phyloP scores from a whole-genome alignment of 2,329 filamentous ascomycete genomes.

The Thermomyces lanuginosus region DNA sequence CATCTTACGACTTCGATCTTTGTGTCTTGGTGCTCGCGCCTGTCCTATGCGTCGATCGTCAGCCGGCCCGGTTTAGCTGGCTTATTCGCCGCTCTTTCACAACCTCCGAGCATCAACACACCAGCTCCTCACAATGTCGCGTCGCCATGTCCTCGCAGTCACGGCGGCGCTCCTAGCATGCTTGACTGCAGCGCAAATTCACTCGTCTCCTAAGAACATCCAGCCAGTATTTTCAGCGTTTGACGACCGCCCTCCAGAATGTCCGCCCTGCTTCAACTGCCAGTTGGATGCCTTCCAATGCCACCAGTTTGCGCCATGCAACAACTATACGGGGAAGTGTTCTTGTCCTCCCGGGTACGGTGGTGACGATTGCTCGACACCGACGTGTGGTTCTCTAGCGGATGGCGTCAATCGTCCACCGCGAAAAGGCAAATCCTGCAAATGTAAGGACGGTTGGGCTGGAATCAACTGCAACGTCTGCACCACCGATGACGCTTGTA shows the following conservation, averaged over 20 bases:
- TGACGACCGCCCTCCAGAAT: conserved; percentile 47
- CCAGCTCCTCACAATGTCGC: background rate
- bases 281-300: conserved; percentile 83
- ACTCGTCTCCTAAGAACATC: conserved; percentile 44
- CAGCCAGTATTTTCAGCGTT: conserved; percentile 53
- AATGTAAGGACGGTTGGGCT: conserved; percentile 84
- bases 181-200: conserved; percentile 30
- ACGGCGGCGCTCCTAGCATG: conserved; percentile 12
- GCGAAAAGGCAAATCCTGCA: conserved; percentile 53
- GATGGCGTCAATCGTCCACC: conserved; percentile 65
- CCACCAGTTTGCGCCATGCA: conserved; percentile 78
- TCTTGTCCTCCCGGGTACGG: conserved; percentile 83
- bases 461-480: conserved; percentile 99
- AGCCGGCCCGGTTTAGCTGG: no score
- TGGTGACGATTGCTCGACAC: conserved; percentile 80
- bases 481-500: conserved; percentile 63
- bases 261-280: conserved; percentile 72
- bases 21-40: no score
- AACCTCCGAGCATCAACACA: no score
- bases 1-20: no score
- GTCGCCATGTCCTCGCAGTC: conserved; percentile 1
- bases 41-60: no score
- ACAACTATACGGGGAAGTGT: conserved; percentile 81
- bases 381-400: conserved; percentile 78
- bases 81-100: no score